Conservation (phyloP, 2,329 filamentous ascomycete genomes). For the Davidsoniella australis region DNA sequence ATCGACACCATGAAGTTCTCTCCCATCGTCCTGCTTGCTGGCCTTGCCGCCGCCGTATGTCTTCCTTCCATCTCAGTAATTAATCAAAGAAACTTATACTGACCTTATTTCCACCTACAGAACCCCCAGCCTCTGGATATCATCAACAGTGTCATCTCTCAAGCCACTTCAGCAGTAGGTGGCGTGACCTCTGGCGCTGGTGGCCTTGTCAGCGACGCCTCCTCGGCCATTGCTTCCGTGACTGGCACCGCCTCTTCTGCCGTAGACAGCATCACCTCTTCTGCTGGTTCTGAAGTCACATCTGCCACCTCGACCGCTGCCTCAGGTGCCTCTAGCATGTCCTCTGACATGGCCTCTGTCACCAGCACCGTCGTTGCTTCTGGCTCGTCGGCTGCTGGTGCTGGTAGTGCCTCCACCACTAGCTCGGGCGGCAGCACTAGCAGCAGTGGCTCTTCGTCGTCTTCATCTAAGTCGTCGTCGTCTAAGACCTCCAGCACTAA, state of each 20-base stretch:
- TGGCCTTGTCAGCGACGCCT: background rate
- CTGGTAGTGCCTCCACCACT: conserved; percentile 7
- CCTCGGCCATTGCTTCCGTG: conserved; percentile 1
- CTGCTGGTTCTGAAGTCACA: conserved; percentile 7
- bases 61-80: background rate
- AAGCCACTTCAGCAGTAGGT: conserved; percentile 10
- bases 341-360: conserved; percentile 12
- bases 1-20: conserved; percentile 23
- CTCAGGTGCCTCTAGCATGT: conserved; percentile 6
- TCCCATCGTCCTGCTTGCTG: conserved; percentile 16
- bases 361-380: conserved; percentile 15
- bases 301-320: conserved; percentile 11
- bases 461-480: conserved; percentile 7
- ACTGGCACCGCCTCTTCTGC: conserved; percentile 12
- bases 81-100: background rate
- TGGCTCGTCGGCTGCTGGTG: conserved; percentile 12
- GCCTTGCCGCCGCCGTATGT: conserved; percentile 20
- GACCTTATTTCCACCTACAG: background rate
- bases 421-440: conserved; percentile 12
- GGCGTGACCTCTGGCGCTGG: conserved; percentile 6
- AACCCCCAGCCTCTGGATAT: conserved; percentile 5
- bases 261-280: conserved; percentile 12
- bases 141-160: conserved; percentile 10
- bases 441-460: background rate
- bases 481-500: conserved; percentile 13